A percentile compares a stretch with the other conserved stretches of the same genome.
phyloP scores from a whole-genome alignment of 2,329 filamentous ascomycete genomes.

The Colletotrichum gloeosporioides region DNA sequence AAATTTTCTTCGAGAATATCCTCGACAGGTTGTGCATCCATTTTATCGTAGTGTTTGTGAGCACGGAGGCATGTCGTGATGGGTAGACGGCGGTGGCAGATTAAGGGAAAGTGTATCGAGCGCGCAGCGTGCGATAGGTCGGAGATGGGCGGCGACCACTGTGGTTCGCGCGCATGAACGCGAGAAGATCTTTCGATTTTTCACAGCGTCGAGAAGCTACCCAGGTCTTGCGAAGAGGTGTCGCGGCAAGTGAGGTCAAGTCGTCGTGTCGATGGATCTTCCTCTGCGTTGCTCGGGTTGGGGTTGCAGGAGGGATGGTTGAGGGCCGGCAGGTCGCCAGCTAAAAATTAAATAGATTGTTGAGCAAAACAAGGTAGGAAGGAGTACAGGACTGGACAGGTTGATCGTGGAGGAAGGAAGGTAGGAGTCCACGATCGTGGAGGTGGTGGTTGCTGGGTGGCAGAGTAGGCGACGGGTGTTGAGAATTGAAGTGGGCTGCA shows the following conservation, averaged over 20 bases:
- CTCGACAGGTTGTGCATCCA: slow-evolving; percentile 38
- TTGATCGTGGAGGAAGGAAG: neutral
- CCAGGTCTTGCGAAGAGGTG: neutral
- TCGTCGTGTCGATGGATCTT: neutral
- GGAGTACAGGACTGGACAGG: neutral
- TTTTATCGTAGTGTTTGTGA: slow-evolving; percentile 27
- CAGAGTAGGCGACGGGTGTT: neutral
- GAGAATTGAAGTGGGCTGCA: slow-evolving; percentile 12
- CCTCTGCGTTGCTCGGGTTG: neutral
- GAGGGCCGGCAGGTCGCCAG: neutral
- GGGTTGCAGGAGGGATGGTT: neutral
- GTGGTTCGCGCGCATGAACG: neutral
- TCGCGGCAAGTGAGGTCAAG: neutral
- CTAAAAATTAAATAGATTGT: neutral
- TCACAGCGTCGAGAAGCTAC: neutral
- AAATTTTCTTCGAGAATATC: slow-evolving; percentile 49
- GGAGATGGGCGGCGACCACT: neutral
- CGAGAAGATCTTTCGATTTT: neutral
- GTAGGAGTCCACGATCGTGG: neutral
- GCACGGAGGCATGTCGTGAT: neutral
- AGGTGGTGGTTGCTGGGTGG: neutral
- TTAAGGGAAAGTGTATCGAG: neutral
- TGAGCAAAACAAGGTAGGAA: neutral
- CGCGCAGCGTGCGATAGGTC: neutral
- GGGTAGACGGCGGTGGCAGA: neutral